Base-by-base conservation (phyloP, 495 filamentous ascomycete genomes). In the Aspergillus bridgeri region DNA sequence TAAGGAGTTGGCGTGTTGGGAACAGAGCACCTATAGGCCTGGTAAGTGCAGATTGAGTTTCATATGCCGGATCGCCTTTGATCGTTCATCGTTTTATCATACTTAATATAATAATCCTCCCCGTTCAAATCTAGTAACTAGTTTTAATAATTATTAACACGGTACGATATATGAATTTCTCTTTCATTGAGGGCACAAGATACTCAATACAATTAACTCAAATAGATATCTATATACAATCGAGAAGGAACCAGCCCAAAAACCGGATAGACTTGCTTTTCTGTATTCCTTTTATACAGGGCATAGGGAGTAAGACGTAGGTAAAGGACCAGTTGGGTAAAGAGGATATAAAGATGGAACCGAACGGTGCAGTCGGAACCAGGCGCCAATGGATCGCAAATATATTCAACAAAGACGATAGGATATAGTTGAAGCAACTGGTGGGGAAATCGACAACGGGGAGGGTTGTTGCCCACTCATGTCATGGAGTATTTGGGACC, bases 401-500 rank as follows among this genome's bases (percentile, higher is more conserved):
- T 38, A 9, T 38, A 38, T 38, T 38, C 33, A 38, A 38, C 33
- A 15, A 13, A 38, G 6, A 29, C 27, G 27, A 13, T 38, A 38
- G 23, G 23, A 29, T 29, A 50, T 24, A n/a, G 48, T 29, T 18
- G 45, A 42, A 43, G 22, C 6, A 11, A 38, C 33, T 9, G 13
- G 4, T 38, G 33, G 33, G 2, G 33, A 38, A 38, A 38, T n/a
- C n/a, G 33, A 15, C 8, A 38, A 38, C 1, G 6, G 27, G 27
- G 27, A 6, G 27, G 27, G 27, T 3, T 29, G 1, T 29, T 29
- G 6, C 56, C 18, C 17, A 47, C 51, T 61, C 60, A 96, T 23
- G 94, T 98, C 88, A 95, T 88, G 65, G 89, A 88, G 70, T 98
- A 98, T 70, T 98, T 97, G 5, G 94, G 94, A 2, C 94, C 94